phyloP scores from a whole-genome alignment of 1,284 basidiomycete species.

The Cutaneotrichosporon sp. region DNA sequence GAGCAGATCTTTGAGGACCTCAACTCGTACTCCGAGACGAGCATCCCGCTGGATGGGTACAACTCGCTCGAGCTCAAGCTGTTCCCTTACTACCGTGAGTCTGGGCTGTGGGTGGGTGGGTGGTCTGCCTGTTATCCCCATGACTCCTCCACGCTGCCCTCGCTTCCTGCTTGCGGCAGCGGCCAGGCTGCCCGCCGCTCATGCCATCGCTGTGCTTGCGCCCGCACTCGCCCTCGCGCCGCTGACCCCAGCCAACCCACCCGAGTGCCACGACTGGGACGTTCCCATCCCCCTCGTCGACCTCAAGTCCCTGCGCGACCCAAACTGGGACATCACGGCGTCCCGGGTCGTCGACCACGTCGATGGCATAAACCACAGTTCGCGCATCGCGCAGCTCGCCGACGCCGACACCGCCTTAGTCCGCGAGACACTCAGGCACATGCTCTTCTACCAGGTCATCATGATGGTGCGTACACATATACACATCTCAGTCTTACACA shows the following conservation, averaged over 20 bases:
- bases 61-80: constrained; percentile 93
- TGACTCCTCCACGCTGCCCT: not conserved
- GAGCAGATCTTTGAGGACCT: constrained; percentile 97
- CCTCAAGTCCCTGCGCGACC: constrained; percentile 74
- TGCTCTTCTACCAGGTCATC: constrained; percentile 95
- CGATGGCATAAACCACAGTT: constrained; percentile 54
- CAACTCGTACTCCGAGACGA: constrained; percentile 94
- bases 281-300: constrained; percentile 90
- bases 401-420: constrained; percentile 85
- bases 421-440: constrained; percentile 84
- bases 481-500: not conserved
- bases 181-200: not conserved
- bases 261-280: constrained; percentile 87
- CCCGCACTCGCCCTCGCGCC: not conserved
- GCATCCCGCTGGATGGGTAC: constrained; percentile 82
- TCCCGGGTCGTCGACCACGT: constrained; percentile 63
- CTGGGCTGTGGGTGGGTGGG: too few species aligned
- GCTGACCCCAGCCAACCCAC: constrained; percentile 68
- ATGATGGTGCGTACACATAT: constrained; percentile 63
- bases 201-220: not conserved
- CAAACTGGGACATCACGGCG: constrained; percentile 96
- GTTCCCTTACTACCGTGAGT: constrained; percentile 80
- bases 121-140: not conserved
- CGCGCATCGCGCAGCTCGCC: constrained; percentile 85
- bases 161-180: too few species aligned